Base-by-base conservation (phyloP, 176 grass and related monocot genomes). In the Carex scoparia region DNA sequence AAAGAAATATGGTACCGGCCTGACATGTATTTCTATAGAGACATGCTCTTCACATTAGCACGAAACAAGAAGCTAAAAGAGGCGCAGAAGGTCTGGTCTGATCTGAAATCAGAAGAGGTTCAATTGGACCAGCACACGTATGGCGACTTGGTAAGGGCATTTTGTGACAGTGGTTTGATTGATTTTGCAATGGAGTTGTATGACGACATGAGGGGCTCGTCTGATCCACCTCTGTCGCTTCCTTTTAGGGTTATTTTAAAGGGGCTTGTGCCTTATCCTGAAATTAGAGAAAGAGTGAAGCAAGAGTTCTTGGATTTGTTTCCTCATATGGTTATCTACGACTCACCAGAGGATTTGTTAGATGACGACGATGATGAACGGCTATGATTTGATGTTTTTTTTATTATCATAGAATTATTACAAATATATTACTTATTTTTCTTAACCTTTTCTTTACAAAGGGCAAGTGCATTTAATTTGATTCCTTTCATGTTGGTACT, bases 1-100 rank as follows among this genome's bases (percentile, higher is more conserved):
- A 95, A 92, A 81, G 96, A 99, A 84, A 95, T 99, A 32, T 99
- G 96, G 91, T 99, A 94, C 19, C 91, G 79, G 18, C 96, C 93
- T 0, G 96, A 99, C 65, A 95, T 97, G 96, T 99, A 92, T 66
- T 89, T 99, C 7, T 99, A 95, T 68, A 68, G 90, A 48, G 93
- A 99, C 70, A 94, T 99, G 88, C 72, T 99, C 7, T 90, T 87
- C 84, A 88, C 90, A 91, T 83, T 98, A 64, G 90, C 96, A 11
- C 91, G 93, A 77, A 94, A 99, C 85, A 99, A 92, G 88, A 99
- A 91, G 65, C 62, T 82, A 10, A 53, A 85, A n/a, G 91, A 95
- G 44, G 85, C 95, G 18, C 90, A 79, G 82, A 86, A 86, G 38
- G 96, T 95, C 13, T 94, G 91, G 93, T 44, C 83, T 27, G 89